Percentiles rank a stretch among this genome's conserved stretches.
These are phyloP conservation scores for Cercospora citrullina DNA, from an alignment of 2,329 filamentous ascomycete genomes.

Conservation along the genomic window DNA sequence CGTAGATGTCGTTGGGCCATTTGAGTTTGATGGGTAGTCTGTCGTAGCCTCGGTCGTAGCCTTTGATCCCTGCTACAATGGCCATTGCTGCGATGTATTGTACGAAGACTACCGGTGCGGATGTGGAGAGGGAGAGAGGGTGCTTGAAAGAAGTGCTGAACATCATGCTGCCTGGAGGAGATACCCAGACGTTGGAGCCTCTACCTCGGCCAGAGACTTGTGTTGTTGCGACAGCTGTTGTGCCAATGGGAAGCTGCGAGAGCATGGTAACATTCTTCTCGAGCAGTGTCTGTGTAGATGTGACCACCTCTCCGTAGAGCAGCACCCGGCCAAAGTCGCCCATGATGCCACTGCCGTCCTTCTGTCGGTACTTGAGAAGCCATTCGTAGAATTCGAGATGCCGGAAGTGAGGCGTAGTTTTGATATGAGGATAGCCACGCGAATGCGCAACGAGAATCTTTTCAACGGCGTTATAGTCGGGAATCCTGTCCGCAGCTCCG, in stretches of 20 bases:
- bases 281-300: slow-evolving; percentile 88
- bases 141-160: slow-evolving; percentile 89
- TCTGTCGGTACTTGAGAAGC: slow-evolving; percentile 64
- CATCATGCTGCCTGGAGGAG: slow-evolving; percentile 80
- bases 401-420: slow-evolving; percentile 82
- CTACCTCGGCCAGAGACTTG: slow-evolving; percentile 87
- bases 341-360: slow-evolving; percentile 50
- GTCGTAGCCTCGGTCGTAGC: slow-evolving; percentile 73
- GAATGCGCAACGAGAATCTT: slow-evolving; percentile 78
- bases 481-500: slow-evolving; percentile 54
- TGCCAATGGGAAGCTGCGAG: slow-evolving; percentile 75
- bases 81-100: slow-evolving; percentile 92
- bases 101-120: slow-evolving; percentile 83
- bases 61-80: slow-evolving; percentile 77
- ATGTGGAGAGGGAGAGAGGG: slow-evolving; percentile 67
- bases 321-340: slow-evolving; percentile 72
- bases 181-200: slow-evolving; percentile 92
- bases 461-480: slow-evolving; percentile 69
- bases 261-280: slow-evolving; percentile 88
- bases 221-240: slow-evolving; percentile 81
- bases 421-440: slow-evolving; percentile 63
- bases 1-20: slow-evolving; percentile 90
- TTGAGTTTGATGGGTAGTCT: slow-evolving; percentile 81
- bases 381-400: slow-evolving; percentile 76
- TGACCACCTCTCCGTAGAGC: slow-evolving; percentile 88